A percentile compares a stretch with the other conserved stretches of the same genome.
Evolutionary conservation across 1,284 basidiomycete genomes (phyloP).

Genomic region (Naganishia sp.): DNA sequence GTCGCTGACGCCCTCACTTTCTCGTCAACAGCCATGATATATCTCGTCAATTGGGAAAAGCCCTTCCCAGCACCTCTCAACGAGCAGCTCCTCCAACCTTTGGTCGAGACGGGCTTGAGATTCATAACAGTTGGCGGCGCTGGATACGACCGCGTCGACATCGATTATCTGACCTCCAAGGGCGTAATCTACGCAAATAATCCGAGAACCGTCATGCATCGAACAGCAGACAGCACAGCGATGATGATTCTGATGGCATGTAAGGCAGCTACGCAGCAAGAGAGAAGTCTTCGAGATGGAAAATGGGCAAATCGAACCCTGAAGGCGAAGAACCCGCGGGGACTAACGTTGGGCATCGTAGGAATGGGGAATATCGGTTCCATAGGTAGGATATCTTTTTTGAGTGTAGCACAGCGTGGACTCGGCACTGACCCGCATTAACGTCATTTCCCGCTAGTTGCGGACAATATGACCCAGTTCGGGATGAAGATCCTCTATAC

Average conservation of each 20-base stretch:
- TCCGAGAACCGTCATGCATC: constrained; percentile 20
- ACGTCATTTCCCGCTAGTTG: background rate
- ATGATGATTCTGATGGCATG: constrained; percentile 33
- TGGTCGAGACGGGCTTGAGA: constrained; percentile 9
- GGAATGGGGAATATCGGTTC: constrained; percentile 86
- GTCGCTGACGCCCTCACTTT: background rate
- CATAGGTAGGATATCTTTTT: constrained; percentile 46
- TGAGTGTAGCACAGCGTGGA: constrained; percentile 15
- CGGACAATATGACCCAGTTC: constrained; percentile 36
- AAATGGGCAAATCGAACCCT: constrained; percentile 25
- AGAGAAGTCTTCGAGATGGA: constrained; percentile 22
- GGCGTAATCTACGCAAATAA: constrained; percentile 25
- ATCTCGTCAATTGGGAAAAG: constrained; percentile 13
- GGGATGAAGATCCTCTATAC: constrained; percentile 82
- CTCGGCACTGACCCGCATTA: background rate
- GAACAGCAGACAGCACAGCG: constrained; percentile 30
- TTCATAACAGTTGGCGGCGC: constrained; percentile 59
- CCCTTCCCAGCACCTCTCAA: constrained; percentile 21
- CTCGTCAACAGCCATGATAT: background rate
- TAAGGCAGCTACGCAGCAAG: constrained; percentile 27
- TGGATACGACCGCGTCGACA: constrained; percentile 84
- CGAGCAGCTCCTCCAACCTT: constrained; percentile 2
- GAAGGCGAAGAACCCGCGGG: constrained; percentile 63
- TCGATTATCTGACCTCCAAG: constrained; percentile 48
- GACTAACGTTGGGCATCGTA: constrained; percentile 77